Base-by-base conservation (phyloP, 495 filamentous ascomycete genomes). In the Aspergillus carlsbadensis region DNA sequence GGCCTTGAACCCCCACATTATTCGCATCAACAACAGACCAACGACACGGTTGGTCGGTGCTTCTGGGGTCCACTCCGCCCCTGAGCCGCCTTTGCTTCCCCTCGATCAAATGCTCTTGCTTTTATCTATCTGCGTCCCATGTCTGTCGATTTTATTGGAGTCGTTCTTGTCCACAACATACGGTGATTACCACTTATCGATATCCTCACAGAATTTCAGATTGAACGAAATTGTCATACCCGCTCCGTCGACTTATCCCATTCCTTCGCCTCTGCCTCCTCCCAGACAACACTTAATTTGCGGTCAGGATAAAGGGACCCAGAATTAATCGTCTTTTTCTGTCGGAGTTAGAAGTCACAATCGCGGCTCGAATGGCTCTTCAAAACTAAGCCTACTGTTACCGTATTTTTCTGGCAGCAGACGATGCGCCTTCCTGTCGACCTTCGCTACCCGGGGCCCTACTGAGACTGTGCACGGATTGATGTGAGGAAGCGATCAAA, bases 381-480 rank as follows among this genome's bases (percentile, higher is more conserved):
- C 15, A 1, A 50, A 15, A 50, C 3, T 17, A 11, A 41, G 13
- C 31, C 11, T 11, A 50, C 29, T 34, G 7, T 34, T n/a, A 17
- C 18, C 14, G 20, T 37, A 18, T 7, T 10, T 41, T 14, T 7
- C 13, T n/a, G 33, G n/a, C 8, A 50, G 43, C 29, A 43, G 26
- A 43, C 54, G 35, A 57, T 57, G 45, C 29, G 14, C 29, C 14
- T 41, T 22, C 29, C 36, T 50, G 29, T 36, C n/a, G 24, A 56
- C 13, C 15, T 10, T 48, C 2, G 36, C 26, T 48, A 35, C 22
- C 13, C n/a, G 2, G 11, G 34, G 34, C 47, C 34, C 36, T 50
- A 39, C 6, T 50, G 47, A 50, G 34, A 15, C 17, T 21, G n/a
- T 17, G 14, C 18, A 10, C 34, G 6, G 14, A 39, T 13, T 26